Evolutionary conservation across 2,329 filamentous ascomycete species (phyloP).

Genomic region (Colletotrichum trifolii): DNA sequence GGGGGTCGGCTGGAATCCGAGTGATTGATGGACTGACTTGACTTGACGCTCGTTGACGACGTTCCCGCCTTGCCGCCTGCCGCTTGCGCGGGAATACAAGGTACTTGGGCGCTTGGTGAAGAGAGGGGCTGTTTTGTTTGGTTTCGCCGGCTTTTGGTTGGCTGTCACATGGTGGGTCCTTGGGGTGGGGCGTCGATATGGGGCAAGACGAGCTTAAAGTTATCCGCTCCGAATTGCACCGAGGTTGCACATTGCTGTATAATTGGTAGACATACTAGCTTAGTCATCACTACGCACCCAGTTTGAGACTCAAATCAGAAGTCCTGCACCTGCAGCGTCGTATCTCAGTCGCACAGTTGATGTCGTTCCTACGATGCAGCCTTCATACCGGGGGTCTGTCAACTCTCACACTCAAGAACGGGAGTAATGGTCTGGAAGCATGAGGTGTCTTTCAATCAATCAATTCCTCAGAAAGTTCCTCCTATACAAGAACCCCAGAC

Average conservation of each 20-base stretch:
- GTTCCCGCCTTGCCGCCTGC: slow-evolving; percentile 34
- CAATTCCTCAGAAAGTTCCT: too few species aligned
- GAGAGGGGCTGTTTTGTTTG: slow-evolving; percentile 32
- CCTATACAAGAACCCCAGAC: too few species aligned
- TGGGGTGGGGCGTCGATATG: slow-evolving; percentile 17
- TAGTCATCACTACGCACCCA: background rate
- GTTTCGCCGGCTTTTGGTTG: slow-evolving; percentile 26
- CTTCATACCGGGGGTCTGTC: too few species aligned
- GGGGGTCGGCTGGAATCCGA: slow-evolving; percentile 20
- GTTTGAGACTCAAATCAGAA: too few species aligned
- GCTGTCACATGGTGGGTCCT: slow-evolving; percentile 13
- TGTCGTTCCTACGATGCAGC: too few species aligned
- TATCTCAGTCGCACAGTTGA: too few species aligned
- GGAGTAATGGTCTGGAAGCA: too few species aligned
- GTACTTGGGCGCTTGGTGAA: background rate
- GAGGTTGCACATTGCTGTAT: slow-evolving; percentile 11
- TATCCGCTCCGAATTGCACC: slow-evolving; percentile 16
- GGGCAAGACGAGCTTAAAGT: slow-evolving; percentile 29
- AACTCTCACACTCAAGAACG: too few species aligned
- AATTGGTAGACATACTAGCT: slow-evolving; percentile 6
- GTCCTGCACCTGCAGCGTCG: too few species aligned
- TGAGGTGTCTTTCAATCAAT: too few species aligned
- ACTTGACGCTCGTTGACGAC: slow-evolving; percentile 29
- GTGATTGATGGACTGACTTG: slow-evolving; percentile 22
- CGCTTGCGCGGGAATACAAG: slow-evolving; percentile 32